Evolutionary conservation across 2,329 filamentous ascomycete genomes (phyloP).

Genomic region (Seiridium cupressi): DNA sequence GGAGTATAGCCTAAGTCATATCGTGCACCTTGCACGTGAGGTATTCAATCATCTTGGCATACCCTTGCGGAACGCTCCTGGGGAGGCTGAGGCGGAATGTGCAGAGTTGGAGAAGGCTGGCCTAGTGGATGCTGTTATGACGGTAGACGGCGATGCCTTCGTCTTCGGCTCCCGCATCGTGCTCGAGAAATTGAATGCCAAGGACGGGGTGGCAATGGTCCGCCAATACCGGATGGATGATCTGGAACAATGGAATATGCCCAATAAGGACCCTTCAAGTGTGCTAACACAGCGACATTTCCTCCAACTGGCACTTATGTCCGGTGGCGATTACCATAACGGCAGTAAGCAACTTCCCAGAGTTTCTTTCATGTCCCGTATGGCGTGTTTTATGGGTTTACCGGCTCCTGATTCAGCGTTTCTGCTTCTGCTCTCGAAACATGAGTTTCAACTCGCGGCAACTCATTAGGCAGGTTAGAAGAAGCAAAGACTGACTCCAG

Average conservation of each 20-base stretch:
- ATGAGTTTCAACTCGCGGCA: too few species aligned
- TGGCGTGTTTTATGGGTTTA: too few species aligned
- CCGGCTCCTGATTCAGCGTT: too few species aligned
- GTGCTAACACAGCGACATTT: conserved; percentile 15
- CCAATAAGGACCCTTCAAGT: background rate
- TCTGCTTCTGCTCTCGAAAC: too few species aligned
- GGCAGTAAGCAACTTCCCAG: conserved; percentile 5
- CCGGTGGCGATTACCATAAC: conserved; percentile 20
- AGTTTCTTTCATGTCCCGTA: too few species aligned
- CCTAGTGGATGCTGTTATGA: conserved; percentile 47
- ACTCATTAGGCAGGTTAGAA: too few species aligned
- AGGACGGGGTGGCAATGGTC: conserved; percentile 13
- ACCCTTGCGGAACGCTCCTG: conserved; percentile 31
- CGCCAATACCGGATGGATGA: conserved; percentile 11
- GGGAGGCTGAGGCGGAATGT: conserved; percentile 47
- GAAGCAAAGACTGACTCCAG: too few species aligned
- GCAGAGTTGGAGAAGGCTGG: conserved; percentile 38
- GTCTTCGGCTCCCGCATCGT: conserved; percentile 45
- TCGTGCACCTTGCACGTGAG: conserved; percentile 25
- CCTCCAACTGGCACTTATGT: conserved; percentile 21
- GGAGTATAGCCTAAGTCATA: conserved; percentile 19
- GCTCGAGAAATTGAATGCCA: conserved; percentile 24
- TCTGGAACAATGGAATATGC: background rate
- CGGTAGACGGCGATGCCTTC: conserved; percentile 42
- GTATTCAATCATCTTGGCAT: conserved; percentile 35